Evolutionary conservation across 1,139 yeast species (phyloP), one percentile per base, ranked within the genome.

Genomic region (Diutina mesorugosa): DNA sequence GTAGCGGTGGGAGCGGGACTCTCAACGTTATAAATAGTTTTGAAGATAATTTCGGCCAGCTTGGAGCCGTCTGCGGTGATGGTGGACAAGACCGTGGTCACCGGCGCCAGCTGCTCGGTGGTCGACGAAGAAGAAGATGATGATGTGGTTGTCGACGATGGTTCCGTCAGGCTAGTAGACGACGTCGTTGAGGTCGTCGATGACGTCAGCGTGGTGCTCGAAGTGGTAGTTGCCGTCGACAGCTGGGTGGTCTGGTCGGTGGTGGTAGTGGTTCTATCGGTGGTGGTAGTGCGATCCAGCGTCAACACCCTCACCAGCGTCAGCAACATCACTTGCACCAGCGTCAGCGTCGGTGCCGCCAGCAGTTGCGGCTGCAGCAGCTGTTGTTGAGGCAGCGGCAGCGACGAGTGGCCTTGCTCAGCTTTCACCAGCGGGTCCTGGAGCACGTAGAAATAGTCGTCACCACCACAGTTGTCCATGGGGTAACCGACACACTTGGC

Each of bases 401-500:
- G 26, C 26, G 26, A 21, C 26, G 50, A 47, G 7, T 47, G 29
- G 12, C n/a, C 38, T 9, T 14, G 18, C 10, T 28, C n/a, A 8
- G 66, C 68, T 2, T 61, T 62, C 7, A 64, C 68, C 54, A 69
- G 74, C 16, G 70, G 66, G 61, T 77, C 73, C 16, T 66, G 63
- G 61, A 75, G 83, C 10, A 85, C 80, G 56, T 78, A 71, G 62
- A 78, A 76, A 61, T 77, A 79, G 30, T 67, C 68, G 51, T 62
- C 54, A n/a, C 89, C 89, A 62, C 93, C 93, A 69, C 93, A 86
- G 28, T 67, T 73, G 59, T 82, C 85, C 8, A 62, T 58, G 1
- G 77, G 77, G 67, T 79, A 85, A 6, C 90, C 91, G 53, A 69
- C 66, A 68, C 93, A 86, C 1, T 66, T 58, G 3, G 66, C 63